Conservation (phyloP, 208 protist genomes). For the Novymonas esmeraldas region DNA sequence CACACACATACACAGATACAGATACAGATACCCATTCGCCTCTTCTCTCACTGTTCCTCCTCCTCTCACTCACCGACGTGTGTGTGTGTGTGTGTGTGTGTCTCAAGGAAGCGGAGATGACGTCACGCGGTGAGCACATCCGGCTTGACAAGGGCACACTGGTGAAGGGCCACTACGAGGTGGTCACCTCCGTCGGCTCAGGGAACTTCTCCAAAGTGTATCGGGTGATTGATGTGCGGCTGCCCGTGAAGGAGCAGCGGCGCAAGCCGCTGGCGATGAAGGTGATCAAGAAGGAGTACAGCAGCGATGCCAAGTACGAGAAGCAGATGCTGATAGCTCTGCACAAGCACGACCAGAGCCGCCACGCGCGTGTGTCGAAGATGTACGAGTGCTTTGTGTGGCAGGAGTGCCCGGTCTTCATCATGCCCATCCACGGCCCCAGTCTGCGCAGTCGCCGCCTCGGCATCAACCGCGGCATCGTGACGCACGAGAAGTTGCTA, state of each 20-base stretch:
- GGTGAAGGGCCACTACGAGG: constrained; percentile 61
- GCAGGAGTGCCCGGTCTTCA: constrained; percentile 71
- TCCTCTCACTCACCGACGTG: not conserved
- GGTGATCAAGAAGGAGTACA: constrained; percentile 85
- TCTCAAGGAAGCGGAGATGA: constrained; percentile 3
- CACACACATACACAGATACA: too few species aligned
- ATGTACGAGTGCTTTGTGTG: constrained; percentile 85
- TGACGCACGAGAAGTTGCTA: constrained; percentile 57
- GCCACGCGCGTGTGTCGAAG: constrained; percentile 45
- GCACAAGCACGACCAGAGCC: constrained; percentile 42
- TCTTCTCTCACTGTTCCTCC: too few species aligned
- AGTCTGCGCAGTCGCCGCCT: constrained; percentile 70
- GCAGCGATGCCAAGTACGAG: constrained; percentile 78
- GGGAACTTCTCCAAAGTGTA: constrained; percentile 91
- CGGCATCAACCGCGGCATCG: constrained; percentile 60
- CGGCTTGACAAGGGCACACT: constrained; percentile 54
- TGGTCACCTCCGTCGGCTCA: constrained; percentile 66
- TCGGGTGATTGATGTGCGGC: constrained; percentile 44
- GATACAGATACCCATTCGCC: too few species aligned
- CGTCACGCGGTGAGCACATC: constrained; percentile 60
- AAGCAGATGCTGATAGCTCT: constrained; percentile 74
- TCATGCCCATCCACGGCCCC: constrained; percentile 81
- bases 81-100: not conserved
- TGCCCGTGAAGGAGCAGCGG: constrained; percentile 12
- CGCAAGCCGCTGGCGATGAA: constrained; percentile 69